Evolutionary conservation across 768 basidiomycete genomes (phyloP).

Genomic region (Boletus subparvulus): DNA sequence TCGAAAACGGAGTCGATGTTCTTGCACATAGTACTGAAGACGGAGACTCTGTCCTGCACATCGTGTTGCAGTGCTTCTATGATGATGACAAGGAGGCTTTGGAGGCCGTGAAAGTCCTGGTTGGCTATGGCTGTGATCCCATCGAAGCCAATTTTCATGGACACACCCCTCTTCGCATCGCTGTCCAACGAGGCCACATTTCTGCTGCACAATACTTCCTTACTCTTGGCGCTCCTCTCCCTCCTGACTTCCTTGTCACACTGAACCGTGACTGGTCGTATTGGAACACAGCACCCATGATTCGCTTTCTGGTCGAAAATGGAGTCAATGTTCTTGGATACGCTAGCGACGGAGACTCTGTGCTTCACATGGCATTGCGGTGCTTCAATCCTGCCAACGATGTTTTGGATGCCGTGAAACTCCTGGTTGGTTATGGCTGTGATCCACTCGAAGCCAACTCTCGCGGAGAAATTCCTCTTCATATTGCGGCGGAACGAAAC

Average conservation of each 20-base stretch:
- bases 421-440: neutral
- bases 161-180: neutral
- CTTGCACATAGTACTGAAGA: neutral
- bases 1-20: neutral
- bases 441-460: conserved; percentile 1
- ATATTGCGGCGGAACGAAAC: neutral
- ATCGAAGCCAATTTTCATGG: neutral
- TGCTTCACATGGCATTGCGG: no score
- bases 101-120: neutral
- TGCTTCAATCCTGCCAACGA: neutral
- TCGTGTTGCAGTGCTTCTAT: neutral
- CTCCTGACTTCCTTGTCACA: no score
- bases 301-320: no score
- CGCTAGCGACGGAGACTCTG: no score
- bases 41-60: neutral
- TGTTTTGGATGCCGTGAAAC: neutral
- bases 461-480: neutral
- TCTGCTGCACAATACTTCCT: neutral
- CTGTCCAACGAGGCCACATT: neutral
- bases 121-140: neutral
- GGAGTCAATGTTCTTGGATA: no score
- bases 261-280: no score
- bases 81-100: neutral
- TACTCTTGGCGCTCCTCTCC: neutral
- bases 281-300: no score